Percentiles rank a stretch among this genome's conserved stretches.
Conservation (phyloP, 305 asterid genomes). For the Fraxinus latifolia region DNA sequence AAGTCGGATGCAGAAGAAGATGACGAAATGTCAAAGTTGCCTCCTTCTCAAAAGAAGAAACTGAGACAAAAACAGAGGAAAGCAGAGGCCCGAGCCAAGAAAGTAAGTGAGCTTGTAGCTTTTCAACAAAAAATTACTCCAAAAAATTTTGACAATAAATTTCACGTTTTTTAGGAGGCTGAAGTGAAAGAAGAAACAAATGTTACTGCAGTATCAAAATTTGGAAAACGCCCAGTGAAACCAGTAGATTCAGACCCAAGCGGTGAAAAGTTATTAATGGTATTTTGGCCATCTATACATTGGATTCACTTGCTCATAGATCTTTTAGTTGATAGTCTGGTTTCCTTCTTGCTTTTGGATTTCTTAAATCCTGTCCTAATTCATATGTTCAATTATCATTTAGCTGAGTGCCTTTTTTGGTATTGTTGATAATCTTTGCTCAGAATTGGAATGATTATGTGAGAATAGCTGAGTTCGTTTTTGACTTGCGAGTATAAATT, state of each 20-base stretch:
- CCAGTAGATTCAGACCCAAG: slow-evolving; percentile 90
- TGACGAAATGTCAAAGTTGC: slow-evolving; percentile 78
- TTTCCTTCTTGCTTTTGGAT: neutral
- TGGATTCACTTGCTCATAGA: slow-evolving; percentile 9
- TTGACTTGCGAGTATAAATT: slow-evolving; percentile 22
- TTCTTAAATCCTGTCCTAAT: neutral
- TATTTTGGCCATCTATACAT: slow-evolving; percentile 25
- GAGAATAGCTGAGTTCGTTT: neutral
- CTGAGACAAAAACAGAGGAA: slow-evolving; percentile 90
- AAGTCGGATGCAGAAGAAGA: slow-evolving; percentile 84
- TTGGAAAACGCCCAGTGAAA: slow-evolving; percentile 78
- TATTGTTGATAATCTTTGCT: slow-evolving; percentile 2
- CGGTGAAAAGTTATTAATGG: slow-evolving; percentile 91
- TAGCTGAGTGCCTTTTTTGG: neutral
- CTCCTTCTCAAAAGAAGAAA: slow-evolving; percentile 90
- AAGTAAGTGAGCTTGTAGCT: slow-evolving; percentile 42
- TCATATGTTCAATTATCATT: neutral
- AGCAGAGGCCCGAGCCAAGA: slow-evolving; percentile 97
- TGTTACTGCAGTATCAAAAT: slow-evolving; percentile 52
- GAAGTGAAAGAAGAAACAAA: slow-evolving; percentile 85
- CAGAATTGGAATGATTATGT: neutral
- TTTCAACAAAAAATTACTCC: slow-evolving; percentile 10
- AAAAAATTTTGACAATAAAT: slow-evolving; percentile 11
- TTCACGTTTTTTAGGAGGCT: slow-evolving; percentile 64
- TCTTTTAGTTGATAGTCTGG: neutral